Base-by-base conservation (phyloP, 352 stramenopile genomes). In the Globisporangium radiosum region DNA sequence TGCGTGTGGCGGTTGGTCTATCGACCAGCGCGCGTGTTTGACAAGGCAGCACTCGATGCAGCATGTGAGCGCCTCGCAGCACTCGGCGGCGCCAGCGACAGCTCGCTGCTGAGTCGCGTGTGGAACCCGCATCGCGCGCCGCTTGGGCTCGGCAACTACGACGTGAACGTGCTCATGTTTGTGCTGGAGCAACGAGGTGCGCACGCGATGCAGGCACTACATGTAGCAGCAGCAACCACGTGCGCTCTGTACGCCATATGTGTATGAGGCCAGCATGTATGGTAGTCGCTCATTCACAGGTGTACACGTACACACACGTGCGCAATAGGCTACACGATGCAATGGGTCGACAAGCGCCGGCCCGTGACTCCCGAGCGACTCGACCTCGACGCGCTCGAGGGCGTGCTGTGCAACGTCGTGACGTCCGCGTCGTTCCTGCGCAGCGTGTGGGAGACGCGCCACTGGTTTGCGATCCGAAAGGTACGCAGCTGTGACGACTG, bases 381-480 rank as follows among this genome's bases (percentile, higher is more conserved):
- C 39, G 70, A 81, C 10, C 70, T 89, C 14, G 68, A 87, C 17
- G 49, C 59, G 8, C 53, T 72, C 11, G 73, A 84, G 17, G 81
- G 76, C 36, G 64, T 90, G 36, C 59, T 94, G 8, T 90, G 78
- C 62, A 94, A 94, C 59, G 67, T 92, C 39, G 68, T 87, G 19
- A 71, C 73, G 56, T 62, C 64, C 7, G 63, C 65, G 13, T 71
- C 66, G 0, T 56, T 87, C 40, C 65, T 78, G 19, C 72, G 78
- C 51, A 68, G 68, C 42, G 62, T 88, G 3, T 85, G 76, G 72
- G 75, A 84, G 62, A 68, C 79, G 61, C 71, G 84, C 58, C 84
- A 94, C 61, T 94, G 84, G 84, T 92, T 94, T 52, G 74, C 81
- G 17, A 78, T 94, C 54, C 72, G 75, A 10, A 84, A 90, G 62